A percentile compares a stretch with the other conserved stretches of the same genome.
These are phyloP conservation scores for Buddleja alternifolia DNA, from an alignment of 257 asterid species.

Conservation along the genomic window DNA sequence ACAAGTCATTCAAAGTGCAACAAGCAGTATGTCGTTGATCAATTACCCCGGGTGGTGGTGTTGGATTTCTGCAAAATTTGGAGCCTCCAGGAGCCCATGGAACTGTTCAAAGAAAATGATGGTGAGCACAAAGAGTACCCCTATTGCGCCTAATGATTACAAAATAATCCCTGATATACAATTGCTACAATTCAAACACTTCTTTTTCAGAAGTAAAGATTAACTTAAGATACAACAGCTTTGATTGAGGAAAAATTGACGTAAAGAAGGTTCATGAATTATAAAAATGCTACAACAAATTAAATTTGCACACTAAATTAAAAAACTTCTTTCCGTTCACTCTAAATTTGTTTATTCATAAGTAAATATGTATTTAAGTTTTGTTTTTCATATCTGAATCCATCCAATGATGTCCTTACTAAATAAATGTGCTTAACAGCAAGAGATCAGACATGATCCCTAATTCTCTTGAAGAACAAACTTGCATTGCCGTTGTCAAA, in stretches of 20 bases:
- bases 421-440: neutral
- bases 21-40: neutral
- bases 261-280: neutral
- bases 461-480: neutral
- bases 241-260: conserved; percentile 1
- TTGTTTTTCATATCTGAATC: neutral
- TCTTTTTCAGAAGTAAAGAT: neutral
- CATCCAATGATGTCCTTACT: neutral
- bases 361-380: neutral
- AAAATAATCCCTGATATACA: neutral
- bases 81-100: conserved; percentile 99
- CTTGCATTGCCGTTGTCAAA: neutral
- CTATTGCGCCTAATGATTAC: neutral
- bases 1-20: too few relatives aligned
- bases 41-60: conserved; percentile 93
- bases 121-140: conserved; percentile 7
- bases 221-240: neutral
- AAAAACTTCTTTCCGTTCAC: neutral
- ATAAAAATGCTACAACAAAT: conserved; percentile 23
- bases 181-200: neutral
- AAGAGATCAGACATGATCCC: conserved; percentile 9
- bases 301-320: neutral
- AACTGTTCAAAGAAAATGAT: conserved; percentile 51
- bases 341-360: neutral
- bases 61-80: conserved; percentile 90